Evolutionary conservation across 1,139 yeast species (phyloP), one percentile per base, ranked within the genome.

Genomic region (Yamadazyma spencermartinsiae): DNA sequence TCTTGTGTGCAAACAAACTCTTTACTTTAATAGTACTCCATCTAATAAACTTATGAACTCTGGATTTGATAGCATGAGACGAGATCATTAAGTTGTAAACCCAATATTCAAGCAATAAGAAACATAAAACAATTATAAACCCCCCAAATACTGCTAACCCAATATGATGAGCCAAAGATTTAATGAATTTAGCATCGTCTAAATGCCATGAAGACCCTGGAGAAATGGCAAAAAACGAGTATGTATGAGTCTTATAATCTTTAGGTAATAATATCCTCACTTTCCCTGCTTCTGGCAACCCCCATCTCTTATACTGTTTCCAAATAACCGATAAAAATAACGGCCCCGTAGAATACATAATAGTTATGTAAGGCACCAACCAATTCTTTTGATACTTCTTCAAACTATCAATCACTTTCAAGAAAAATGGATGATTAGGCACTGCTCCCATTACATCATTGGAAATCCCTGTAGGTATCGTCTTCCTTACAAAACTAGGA

Each of bases 291-390:
- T 75, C 80, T 1, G 86, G 79, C 15, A 79, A 76, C 4, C 82
- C 81, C 86, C 88, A 84, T 49, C 95, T 74, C 61, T 82, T 84
- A 63, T 86, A 89, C 52, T 83, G 88, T 60, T 86, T 84, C 92
- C 95, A 86, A 50, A 89, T 74, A 33, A 87, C 90, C 11, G 94
- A 83, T 34, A 89, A 70, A 56, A 87, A 88, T 43, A 89, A 65
- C 0, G 98, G 97, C 4, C 98, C 98, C 1, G 98, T 90, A 12
- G 95, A 82, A 55, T 80, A 86, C 96, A 89, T 89, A 59, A 89
- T 88, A 28, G 97, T 89, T 44, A 89, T 70, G 63, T 89, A 89
- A 12, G 97, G 96, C 18, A 87, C 79, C 33, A 82, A 61, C 87
- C 92, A 86, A 58, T 84, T 82, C 43, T 74, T 70, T 52, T 84